A percentile compares a stretch with the other conserved stretches of the same genome.
phyloP scores from a whole-genome alignment of 2,329 filamentous ascomycete species.

The Emergomyces africanus region DNA sequence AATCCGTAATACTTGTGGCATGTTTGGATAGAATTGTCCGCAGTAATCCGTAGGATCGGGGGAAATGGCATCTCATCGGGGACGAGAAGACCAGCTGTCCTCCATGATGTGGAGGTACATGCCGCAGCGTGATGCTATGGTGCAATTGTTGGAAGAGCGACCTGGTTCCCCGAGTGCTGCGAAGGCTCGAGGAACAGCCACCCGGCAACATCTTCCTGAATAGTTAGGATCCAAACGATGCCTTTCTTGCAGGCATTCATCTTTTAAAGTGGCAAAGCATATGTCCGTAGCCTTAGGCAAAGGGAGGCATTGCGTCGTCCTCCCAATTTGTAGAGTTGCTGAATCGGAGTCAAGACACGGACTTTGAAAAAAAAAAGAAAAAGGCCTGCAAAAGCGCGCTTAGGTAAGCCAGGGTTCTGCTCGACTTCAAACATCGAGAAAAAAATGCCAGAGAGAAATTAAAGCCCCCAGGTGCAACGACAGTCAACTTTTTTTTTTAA shows the following conservation, averaged over 20 bases:
- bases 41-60: conserved; percentile 1
- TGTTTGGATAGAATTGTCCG: conserved; percentile 12
- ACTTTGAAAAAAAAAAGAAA: background rate
- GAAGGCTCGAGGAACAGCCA: conserved; percentile 2
- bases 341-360: background rate
- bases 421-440: conserved; percentile 8
- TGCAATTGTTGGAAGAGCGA: background rate
- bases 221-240: conserved; percentile 10
- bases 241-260: background rate
- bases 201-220: conserved; percentile 9
- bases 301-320: background rate
- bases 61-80: background rate
- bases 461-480: background rate
- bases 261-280: background rate
- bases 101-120: background rate
- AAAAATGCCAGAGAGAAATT: conserved; percentile 3
- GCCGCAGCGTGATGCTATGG: background rate
- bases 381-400: conserved; percentile 10
- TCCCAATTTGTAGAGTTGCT: background rate
- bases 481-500: background rate
- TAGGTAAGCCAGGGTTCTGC: conserved; percentile 19
- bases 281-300: background rate
- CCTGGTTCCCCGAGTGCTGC: conserved; percentile 2
- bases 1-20: conserved; percentile 9
- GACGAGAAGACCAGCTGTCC: background rate